These are phyloP conservation scores for Lichtheimia ramosa DNA, from an alignment of 371 early-diverging fungal genomes.

Conservation along the genomic window DNA sequence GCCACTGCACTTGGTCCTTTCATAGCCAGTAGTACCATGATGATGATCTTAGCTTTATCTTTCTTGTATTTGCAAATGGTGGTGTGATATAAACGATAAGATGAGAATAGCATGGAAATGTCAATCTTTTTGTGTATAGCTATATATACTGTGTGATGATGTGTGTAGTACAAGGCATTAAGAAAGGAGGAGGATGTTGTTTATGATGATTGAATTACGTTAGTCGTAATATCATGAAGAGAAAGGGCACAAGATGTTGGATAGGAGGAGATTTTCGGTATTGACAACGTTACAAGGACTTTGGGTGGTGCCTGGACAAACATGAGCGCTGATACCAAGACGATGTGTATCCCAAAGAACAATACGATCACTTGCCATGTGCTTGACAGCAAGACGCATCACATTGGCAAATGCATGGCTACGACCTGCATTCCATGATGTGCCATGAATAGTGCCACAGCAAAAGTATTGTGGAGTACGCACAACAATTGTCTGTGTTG, in stretches of 20 bases:
- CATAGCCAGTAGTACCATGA: neutral
- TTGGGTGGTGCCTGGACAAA: conserved; percentile 14
- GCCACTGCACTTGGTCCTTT: neutral
- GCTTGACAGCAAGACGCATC: conserved; percentile 14
- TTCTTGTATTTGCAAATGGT: no score
- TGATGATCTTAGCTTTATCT: no score
- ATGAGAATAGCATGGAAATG: no score
- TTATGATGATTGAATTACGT: no score
- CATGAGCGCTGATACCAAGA: conserved; percentile 22
- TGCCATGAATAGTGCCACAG: conserved; percentile 8
- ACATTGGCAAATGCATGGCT: conserved; percentile 34
- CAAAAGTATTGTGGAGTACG: conserved; percentile 32
- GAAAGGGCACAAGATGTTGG: conserved; percentile 17
- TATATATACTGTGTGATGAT: no score
- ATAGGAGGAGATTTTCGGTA: conserved; percentile 22
- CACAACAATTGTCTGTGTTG: conserved; percentile 25
- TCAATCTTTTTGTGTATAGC: no score
- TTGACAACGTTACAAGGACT: conserved; percentile 21
- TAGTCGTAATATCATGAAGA: neutral
- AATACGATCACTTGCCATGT: conserved; percentile 9
- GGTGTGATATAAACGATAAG: no score
- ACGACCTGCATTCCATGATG: conserved; percentile 31
- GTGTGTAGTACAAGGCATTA: no score
- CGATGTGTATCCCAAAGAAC: conserved; percentile 36
- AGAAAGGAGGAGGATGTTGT: no score